Conservation (phyloP, 345 rosid species). For the Durio zibethinus region DNA sequence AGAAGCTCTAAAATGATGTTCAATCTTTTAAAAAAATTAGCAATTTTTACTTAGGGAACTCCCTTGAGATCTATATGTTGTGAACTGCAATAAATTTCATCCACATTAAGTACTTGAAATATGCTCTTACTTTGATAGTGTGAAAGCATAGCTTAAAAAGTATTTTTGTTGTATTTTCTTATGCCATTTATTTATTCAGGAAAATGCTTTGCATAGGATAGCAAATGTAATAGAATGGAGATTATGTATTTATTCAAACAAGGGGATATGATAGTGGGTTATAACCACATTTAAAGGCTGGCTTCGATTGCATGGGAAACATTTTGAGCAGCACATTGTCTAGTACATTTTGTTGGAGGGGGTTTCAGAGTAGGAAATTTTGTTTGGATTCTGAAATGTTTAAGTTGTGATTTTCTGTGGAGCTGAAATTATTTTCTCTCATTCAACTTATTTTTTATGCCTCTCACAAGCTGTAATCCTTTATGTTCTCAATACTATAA, state of each 20-base stretch:
- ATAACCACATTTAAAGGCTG: background rate
- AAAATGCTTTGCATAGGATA: background rate
- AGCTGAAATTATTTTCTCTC: background rate
- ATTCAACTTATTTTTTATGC: background rate
- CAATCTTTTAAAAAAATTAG: background rate
- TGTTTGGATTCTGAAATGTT: background rate
- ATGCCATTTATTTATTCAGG: background rate
- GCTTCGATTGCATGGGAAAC: background rate
- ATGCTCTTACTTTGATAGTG: background rate
- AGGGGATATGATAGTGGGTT: background rate
- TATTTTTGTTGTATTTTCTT: background rate
- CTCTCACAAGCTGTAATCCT: background rate
- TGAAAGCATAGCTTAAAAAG: background rate
- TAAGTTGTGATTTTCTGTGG: background rate
- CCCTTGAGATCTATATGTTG: background rate
- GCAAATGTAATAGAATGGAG: background rate
- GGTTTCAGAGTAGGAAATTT: too few species aligned
- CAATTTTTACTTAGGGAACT: background rate
- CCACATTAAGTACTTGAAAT: background rate
- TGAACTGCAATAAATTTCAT: background rate
- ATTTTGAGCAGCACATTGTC: background rate
- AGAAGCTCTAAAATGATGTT: background rate
- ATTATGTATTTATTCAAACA: background rate
- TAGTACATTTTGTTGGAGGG: background rate
- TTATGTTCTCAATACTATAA: background rate